These are phyloP conservation scores for Neurospora sp. DNA, from an alignment of 495 filamentous ascomycete species.

Conservation along the genomic window DNA sequence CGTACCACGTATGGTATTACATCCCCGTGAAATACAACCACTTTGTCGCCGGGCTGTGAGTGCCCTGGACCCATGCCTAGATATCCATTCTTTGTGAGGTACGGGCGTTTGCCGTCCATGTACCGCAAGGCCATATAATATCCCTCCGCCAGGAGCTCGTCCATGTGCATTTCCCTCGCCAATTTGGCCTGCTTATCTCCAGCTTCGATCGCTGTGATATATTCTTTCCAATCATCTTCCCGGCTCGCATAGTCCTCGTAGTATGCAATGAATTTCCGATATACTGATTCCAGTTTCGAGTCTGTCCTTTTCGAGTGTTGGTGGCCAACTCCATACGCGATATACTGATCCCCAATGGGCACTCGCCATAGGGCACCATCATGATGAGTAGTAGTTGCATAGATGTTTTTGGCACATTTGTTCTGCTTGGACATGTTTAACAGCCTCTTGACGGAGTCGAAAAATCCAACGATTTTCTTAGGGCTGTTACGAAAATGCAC, in stretches of 20 bases:
- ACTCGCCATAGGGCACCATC: neutral
- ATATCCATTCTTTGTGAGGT: constrained; percentile 5
- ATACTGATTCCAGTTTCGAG: neutral
- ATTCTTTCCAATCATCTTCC: neutral
- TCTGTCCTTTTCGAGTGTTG: neutral
- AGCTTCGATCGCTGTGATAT: fast-evolving
- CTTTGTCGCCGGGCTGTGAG: neutral
- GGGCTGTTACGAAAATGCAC: neutral
- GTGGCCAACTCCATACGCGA: neutral
- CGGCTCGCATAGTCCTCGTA: neutral
- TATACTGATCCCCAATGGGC: neutral
- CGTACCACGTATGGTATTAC: constrained; percentile 7
- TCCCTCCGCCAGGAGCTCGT: neutral
- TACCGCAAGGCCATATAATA: neutral
- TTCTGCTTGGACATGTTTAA: neutral
- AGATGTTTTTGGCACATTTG: neutral
- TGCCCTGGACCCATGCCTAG: constrained; percentile 7
- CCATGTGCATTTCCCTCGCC: neutral
- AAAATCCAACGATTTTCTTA: neutral
- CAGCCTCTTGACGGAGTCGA: neutral
- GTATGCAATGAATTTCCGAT: neutral
- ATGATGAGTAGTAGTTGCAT: neutral
- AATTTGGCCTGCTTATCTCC: neutral
- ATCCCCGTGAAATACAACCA: constrained; percentile 10
- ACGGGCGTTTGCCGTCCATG: constrained; percentile 1